Base-by-base conservation (phyloP, 2,329 filamentous ascomycete species). In the Fusarium sp. region DNA sequence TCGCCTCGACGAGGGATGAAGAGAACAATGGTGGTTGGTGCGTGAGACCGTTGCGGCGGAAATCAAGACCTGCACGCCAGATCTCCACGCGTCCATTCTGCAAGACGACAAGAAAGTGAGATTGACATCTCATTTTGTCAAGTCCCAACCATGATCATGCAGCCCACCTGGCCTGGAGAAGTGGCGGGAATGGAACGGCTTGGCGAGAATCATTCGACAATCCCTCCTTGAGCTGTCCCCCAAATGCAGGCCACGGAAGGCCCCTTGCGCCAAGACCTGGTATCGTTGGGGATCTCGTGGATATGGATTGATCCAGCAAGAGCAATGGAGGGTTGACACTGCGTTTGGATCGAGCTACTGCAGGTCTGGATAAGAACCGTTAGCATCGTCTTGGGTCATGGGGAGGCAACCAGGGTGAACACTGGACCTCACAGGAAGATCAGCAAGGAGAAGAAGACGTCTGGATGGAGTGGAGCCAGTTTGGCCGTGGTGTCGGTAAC, bases 401-500 rank as follows among this genome's bases (percentile, higher is more conserved):
- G 53, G 38, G 55, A 46, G 29, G 49, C 38, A 36, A 27, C 22
- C 31, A n/a, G 31, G 55, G 49, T 56, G 53, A 27, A 24, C 55
- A 51, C 58, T 27, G 20, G 33, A 17, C 33, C 33, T 38, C 33
- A 24, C 31, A 17, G 27, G 33, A 38, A 35, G 33, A 24, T 57
- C 33, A 62, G 62, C 64, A 67, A 69, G 59, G 44, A 62, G 62
- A 51, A 64, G 42, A 59, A 73, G 58, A 67, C 44, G 59, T 63
- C 31, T 63, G 49, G 29, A 31, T 61, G 64, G 38, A 53, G 74
- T 66, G 69, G 67, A 71, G 67, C 71, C 65, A 67, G 64, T 68
- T 51, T 70, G 69, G 71, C 74, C 74, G 68, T 62, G 67, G 69
- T 75, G 73, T 78, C 66, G 76, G 76, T 75, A 78, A 71, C 62